Evolutionary conservation across 352 stramenopile species (phyloP).

Genomic region (Phytophthora foliorum): DNA sequence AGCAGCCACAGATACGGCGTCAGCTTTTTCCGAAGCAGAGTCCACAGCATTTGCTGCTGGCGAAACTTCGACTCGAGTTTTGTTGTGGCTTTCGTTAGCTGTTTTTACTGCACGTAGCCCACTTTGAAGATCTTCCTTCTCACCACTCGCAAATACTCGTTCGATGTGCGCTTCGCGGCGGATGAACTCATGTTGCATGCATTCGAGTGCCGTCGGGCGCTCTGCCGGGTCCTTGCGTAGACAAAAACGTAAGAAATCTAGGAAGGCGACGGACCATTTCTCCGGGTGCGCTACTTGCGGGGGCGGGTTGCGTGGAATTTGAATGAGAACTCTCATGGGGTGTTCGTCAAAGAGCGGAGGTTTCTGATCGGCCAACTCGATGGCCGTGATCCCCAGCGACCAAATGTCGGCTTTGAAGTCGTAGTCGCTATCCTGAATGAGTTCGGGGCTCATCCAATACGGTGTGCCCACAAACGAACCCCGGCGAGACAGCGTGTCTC

Average conservation of each 20-base stretch:
- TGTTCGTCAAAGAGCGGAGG: constrained; percentile 93
- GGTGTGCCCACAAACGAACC: constrained; percentile 92
- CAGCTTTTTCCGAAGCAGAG: background rate
- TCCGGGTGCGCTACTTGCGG: constrained; percentile 78
- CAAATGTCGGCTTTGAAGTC: constrained; percentile 94
- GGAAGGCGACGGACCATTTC: constrained; percentile 83
- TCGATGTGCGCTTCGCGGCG: constrained; percentile 47
- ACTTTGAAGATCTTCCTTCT: background rate
- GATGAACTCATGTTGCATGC: constrained; percentile 94
- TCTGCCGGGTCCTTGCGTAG: constrained; percentile 78
- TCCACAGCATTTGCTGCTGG: background rate
- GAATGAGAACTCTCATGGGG: constrained; percentile 85
- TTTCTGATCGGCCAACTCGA: constrained; percentile 93
- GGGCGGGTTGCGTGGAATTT: constrained; percentile 84
- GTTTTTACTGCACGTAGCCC: background rate
- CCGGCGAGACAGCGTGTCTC: constrained; percentile 60
- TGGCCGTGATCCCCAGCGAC: constrained; percentile 91
- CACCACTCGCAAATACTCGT: constrained; percentile 41
- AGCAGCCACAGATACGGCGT: constrained; percentile 1
- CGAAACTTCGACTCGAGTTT: background rate
- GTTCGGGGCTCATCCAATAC: constrained; percentile 96
- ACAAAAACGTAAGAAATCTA: constrained; percentile 89
- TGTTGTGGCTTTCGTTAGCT: background rate
- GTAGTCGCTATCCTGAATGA: constrained; percentile 94
- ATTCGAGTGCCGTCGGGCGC: constrained; percentile 86